phyloP scores from a whole-genome alignment of 1,139 yeast genomes.

The Torulaspora globosa region DNA sequence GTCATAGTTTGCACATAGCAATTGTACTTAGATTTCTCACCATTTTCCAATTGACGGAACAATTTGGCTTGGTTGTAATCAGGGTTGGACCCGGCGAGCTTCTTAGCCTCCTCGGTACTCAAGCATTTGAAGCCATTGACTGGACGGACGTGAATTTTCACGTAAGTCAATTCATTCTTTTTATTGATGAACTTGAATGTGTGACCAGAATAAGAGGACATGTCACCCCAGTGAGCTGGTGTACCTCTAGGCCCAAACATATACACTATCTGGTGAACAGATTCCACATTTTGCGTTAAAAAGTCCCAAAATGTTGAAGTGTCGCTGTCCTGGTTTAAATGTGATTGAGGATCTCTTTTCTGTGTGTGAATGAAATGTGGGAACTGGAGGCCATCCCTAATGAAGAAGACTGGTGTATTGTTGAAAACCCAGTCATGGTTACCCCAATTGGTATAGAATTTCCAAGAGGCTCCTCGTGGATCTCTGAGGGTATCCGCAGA shows the following conservation, averaged over 20 bases:
- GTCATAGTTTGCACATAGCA: conserved; percentile 70
- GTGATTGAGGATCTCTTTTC: conserved; percentile 59
- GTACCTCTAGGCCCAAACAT: conserved; percentile 71
- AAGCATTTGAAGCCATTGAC: conserved; percentile 62
- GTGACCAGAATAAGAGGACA: conserved; percentile 78
- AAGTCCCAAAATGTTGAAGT: conserved; percentile 68
- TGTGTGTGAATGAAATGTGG: conserved; percentile 86
- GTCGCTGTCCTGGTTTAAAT: conserved; percentile 43
- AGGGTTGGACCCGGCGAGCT: conserved; percentile 56
- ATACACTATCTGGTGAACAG: conserved; percentile 59
- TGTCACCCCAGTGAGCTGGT: conserved; percentile 58
- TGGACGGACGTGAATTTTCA: conserved; percentile 59
- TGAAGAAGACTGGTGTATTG: conserved; percentile 84
- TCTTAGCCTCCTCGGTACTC: conserved; percentile 53
- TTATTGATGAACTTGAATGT: conserved; percentile 66
- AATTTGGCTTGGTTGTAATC: conserved; percentile 59
- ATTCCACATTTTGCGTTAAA: conserved; percentile 57
- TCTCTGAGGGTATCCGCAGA: conserved; percentile 85
- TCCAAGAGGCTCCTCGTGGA: conserved; percentile 83
- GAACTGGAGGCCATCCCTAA: conserved; percentile 83
- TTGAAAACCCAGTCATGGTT: conserved; percentile 84
- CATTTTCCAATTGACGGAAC: conserved; percentile 53
- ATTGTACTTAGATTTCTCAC: conserved; percentile 62
- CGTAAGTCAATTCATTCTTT: conserved; percentile 61
- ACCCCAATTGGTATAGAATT: conserved; percentile 85